Base-by-base conservation (phyloP, 129 eudicot species). In the Arctium minus region DNA sequence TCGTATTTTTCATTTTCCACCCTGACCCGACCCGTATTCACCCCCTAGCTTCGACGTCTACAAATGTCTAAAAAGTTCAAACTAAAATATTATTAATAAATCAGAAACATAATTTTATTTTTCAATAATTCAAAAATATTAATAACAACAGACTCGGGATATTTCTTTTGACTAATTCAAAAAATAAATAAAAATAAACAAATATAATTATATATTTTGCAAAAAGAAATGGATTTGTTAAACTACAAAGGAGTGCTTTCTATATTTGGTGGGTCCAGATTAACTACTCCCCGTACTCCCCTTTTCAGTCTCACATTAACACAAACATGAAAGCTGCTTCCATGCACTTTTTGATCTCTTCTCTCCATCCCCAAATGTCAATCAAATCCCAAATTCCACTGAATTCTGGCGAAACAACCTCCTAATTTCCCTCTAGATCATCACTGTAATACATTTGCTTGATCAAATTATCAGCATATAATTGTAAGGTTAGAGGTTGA, bases 231-330 rank as follows among this genome's bases (percentile, higher is more conserved):
- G 29, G 68, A 60, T 17, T 60, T 60, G 65, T 56, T 17, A 56
- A 56, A 56, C 65, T 17, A 56, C 8, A 56, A 56, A 56, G 8
- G 65, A 15, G 18, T 56, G 27, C 2, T 60, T 60, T 60, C 68
- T n/a, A 60, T 60, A 17, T 60, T n/a, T 60, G 68, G 68, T 60
- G 80, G 85, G 85, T 82, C 75, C 75, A 74, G 36, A 40, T 29
- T 29, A 81, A 73, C 74, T 37, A 73, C 74, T 73, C 62, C 70
- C 78, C 73, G 40, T 29, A 73, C 30, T 27, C 31, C 33, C 15
- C 12, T 65, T 68, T 68, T 73, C 72, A 80, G 72, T 35, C 35
- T 33, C 60, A 32, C 78, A 48, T 27, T 35, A 68, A 64, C 75
- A 79, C 17, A 67, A 62, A 37, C 46, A 72, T 37, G 72, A 36